Percentiles rank a stretch among this genome's conserved stretches.
Evolutionary conservation across 1,139 yeast species (phyloP).

Genomic region (Kodamaea ohmeri): DNA sequence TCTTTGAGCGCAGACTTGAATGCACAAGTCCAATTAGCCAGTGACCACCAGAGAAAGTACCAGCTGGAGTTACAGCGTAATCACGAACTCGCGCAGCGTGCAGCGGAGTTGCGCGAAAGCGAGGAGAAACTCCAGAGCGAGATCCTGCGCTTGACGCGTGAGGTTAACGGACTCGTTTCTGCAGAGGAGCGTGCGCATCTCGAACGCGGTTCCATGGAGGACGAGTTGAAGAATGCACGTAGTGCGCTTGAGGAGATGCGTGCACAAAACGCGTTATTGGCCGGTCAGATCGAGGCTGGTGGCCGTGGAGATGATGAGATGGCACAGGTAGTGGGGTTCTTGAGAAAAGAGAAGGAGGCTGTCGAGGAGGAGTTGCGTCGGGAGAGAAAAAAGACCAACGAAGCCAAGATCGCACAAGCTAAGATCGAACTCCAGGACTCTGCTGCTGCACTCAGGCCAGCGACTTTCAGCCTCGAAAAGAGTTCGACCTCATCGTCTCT

Average conservation of each 20-base stretch:
- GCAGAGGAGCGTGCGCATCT: slow-evolving; percentile 27
- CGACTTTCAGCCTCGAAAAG: neutral
- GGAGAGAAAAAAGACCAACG: slow-evolving; percentile 35
- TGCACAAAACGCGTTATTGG: slow-evolving; percentile 63
- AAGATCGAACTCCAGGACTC: neutral
- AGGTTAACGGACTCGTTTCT: slow-evolving; percentile 20
- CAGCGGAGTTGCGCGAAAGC: slow-evolving; percentile 45
- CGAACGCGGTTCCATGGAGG: slow-evolving; percentile 45
- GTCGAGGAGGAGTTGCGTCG: slow-evolving; percentile 52
- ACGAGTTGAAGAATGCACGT: slow-evolving; percentile 48
- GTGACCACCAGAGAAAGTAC: slow-evolving; percentile 52
- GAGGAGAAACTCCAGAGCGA: slow-evolving; percentile 35
- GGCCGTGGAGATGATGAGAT: slow-evolving; percentile 22
- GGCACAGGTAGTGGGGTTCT: slow-evolving; percentile 57
- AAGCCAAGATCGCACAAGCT: slow-evolving; percentile 24
- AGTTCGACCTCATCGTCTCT: neutral
- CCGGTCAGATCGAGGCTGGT: slow-evolving; percentile 60
- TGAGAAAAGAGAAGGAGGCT: slow-evolving; percentile 77
- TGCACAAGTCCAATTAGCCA: slow-evolving; percentile 48
- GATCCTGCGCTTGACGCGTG: slow-evolving; percentile 31
- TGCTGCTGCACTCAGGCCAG: neutral
- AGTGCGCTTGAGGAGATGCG: slow-evolving; percentile 54
- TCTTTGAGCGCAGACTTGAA: slow-evolving; percentile 44
- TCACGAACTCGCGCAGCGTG: slow-evolving; percentile 49
- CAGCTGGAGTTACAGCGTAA: slow-evolving; percentile 58